phyloP scores from a whole-genome alignment of 352 stramenopile species.

The Phytophthora chlamydospora region DNA sequence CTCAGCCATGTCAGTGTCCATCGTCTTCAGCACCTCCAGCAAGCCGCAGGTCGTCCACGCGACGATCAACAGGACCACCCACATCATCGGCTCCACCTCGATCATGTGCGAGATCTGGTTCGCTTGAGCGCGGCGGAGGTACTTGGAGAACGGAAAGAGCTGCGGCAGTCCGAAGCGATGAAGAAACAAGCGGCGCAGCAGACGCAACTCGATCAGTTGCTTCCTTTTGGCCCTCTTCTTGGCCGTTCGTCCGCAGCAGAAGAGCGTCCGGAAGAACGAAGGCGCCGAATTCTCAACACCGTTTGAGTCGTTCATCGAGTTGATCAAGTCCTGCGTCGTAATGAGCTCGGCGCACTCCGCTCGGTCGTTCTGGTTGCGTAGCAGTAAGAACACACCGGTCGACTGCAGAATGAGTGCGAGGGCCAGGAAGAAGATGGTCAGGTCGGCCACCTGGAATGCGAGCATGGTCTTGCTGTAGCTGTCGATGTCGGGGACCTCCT shows the following conservation, averaged over 20 bases:
- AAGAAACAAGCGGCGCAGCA: slow-evolving; percentile 53
- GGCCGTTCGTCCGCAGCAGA: slow-evolving; percentile 20
- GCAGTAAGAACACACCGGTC: slow-evolving; percentile 43
- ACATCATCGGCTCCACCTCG: slow-evolving; percentile 68
- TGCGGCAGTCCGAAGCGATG: slow-evolving; percentile 44
- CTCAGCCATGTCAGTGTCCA: slow-evolving; percentile 25
- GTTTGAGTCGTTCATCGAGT: slow-evolving; percentile 11
- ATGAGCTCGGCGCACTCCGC: slow-evolving; percentile 54
- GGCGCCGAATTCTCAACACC: background rate
- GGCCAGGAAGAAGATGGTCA: slow-evolving; percentile 61
- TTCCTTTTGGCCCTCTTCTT: slow-evolving; percentile 20
- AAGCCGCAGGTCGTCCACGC: slow-evolving; percentile 43
- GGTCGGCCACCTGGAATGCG: slow-evolving; percentile 59
- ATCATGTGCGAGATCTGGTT: slow-evolving; percentile 81
- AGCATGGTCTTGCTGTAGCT: slow-evolving; percentile 44
- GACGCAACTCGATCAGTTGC: slow-evolving; percentile 38
- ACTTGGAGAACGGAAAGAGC: slow-evolving; percentile 74
- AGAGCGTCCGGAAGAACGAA: slow-evolving; percentile 24
- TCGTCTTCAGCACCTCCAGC: slow-evolving; percentile 31
- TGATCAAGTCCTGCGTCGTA: slow-evolving; percentile 39
- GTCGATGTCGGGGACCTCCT: slow-evolving; percentile 45
- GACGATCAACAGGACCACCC: slow-evolving; percentile 51
- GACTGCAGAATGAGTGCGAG: slow-evolving; percentile 61
- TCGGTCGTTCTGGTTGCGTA: slow-evolving; percentile 46
- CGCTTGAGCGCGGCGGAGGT: slow-evolving; percentile 68